A percentile compares a stretch with the other conserved stretches of the same genome.
Conservation (phyloP, 768 basidiomycete genomes). For the Kwoniella europaea region DNA sequence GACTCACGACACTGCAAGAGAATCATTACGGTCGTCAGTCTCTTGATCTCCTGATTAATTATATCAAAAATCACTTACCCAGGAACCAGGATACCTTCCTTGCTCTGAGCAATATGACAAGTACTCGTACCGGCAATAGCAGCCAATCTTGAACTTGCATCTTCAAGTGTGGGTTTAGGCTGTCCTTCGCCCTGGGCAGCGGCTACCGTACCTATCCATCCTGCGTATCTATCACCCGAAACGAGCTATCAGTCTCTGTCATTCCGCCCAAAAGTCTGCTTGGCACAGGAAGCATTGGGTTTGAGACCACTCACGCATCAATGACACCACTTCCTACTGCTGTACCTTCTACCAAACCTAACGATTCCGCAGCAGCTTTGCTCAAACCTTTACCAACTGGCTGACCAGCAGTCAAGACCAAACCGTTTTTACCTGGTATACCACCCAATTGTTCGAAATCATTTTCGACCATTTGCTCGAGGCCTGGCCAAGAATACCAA, state of each 20-base stretch:
- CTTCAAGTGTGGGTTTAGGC: conserved; percentile 68
- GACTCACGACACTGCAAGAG: conserved; percentile 33
- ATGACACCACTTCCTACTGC: conserved; percentile 93
- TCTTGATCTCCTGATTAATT: neutral
- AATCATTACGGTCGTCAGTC: neutral
- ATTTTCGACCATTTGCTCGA: conserved; percentile 61
- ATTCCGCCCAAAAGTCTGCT: neutral
- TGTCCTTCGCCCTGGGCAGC: conserved; percentile 66
- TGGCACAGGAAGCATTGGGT: neutral
- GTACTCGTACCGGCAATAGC: conserved; percentile 96
- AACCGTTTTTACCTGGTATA: conserved; percentile 63
- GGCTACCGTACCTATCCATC: conserved; percentile 95
- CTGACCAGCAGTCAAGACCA: conserved; percentile 75
- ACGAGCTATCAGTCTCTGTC: neutral
- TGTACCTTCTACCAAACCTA: conserved; percentile 83
- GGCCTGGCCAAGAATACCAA: conserved; percentile 23
- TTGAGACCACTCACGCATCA: conserved; percentile 71
- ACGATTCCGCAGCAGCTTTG: conserved; percentile 75
- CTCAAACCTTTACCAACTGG: conserved; percentile 85
- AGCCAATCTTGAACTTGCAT: conserved; percentile 81
- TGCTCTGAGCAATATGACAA: conserved; percentile 91
- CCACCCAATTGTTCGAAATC: conserved; percentile 79
- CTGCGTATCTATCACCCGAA: conserved; percentile 67
- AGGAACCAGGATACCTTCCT: conserved; percentile 79
- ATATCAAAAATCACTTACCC: conserved; percentile 60